These are phyloP conservation scores for Ophiocordyceps camponoti-floridani DNA, from an alignment of 2,329 filamentous ascomycete species.

Conservation along the genomic window DNA sequence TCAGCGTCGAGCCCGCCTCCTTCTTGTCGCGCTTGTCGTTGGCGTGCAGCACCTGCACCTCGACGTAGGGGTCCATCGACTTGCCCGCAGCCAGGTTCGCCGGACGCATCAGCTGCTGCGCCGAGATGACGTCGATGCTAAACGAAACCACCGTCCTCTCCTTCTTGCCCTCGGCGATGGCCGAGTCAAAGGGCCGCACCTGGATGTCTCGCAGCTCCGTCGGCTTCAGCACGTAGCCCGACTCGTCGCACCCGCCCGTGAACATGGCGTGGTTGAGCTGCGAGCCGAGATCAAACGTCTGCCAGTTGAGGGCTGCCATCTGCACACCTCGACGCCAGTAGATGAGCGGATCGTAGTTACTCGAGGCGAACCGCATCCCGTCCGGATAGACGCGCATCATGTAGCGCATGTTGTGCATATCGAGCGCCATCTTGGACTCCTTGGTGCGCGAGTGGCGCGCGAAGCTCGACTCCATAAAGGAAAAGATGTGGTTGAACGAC, in stretches of 20 bases:
- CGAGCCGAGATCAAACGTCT: slow-evolving; percentile 90
- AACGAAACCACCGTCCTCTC: slow-evolving; percentile 73
- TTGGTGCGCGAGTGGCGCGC: slow-evolving; percentile 60
- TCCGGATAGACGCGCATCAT: slow-evolving; percentile 91
- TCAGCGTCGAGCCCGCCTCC: slow-evolving; percentile 44
- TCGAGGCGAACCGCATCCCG: slow-evolving; percentile 62
- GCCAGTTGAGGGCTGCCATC: slow-evolving; percentile 97
- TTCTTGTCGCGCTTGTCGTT: slow-evolving; percentile 87
- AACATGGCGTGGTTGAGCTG: slow-evolving; percentile 98
- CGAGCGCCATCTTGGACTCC: slow-evolving; percentile 59
- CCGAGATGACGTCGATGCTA: slow-evolving; percentile 76
- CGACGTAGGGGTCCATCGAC: slow-evolving; percentile 79
- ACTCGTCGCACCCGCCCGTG: slow-evolving; percentile 66
- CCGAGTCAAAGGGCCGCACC: slow-evolving; percentile 30
- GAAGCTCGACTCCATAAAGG: slow-evolving; percentile 81
- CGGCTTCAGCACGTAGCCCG: slow-evolving; percentile 89
- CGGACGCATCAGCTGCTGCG: slow-evolving; percentile 81
- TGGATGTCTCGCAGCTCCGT: slow-evolving; percentile 61
- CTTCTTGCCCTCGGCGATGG: slow-evolving; percentile 43
- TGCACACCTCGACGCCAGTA: slow-evolving; percentile 94
- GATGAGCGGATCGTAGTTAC: slow-evolving; percentile 84
- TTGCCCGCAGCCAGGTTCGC: slow-evolving; percentile 52
- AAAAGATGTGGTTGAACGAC: slow-evolving; percentile 86
- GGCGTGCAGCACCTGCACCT: slow-evolving; percentile 86
- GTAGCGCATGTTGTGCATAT: slow-evolving; percentile 80